Evolutionary conservation across 2,329 filamentous ascomycete species (phyloP).

Genomic region (Arachnopeziza araneosa): DNA sequence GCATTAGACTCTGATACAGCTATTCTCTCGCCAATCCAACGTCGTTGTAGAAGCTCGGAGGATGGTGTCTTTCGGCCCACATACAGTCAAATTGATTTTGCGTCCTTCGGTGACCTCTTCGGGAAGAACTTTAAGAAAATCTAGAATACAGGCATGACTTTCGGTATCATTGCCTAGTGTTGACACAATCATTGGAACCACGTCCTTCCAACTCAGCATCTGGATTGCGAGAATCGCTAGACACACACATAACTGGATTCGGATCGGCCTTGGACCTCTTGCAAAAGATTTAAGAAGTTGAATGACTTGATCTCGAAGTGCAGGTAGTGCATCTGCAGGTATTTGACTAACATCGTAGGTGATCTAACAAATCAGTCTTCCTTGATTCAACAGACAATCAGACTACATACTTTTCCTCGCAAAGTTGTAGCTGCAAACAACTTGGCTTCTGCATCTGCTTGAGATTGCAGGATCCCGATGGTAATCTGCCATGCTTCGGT

Average conservation of each 20-base stretch:
- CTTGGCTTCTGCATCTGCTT: conserved; percentile 76
- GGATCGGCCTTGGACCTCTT: conserved; percentile 73
- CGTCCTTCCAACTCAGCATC: conserved; percentile 93
- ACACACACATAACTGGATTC: conserved; percentile 91
- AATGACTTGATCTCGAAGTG: conserved; percentile 79
- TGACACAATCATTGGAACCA: conserved; percentile 73
- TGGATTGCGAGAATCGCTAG: conserved; percentile 92
- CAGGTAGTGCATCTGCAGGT: conserved; percentile 64
- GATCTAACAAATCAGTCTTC: conserved; percentile 55
- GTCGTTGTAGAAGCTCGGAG: conserved; percentile 32
- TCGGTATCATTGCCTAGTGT: conserved; percentile 70
- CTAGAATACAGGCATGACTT: conserved; percentile 81
- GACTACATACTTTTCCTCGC: conserved; percentile 79
- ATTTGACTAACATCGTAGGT: conserved; percentile 94
- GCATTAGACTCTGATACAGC: conserved; percentile 42
- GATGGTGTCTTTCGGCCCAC: conserved; percentile 52
- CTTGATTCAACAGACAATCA: background rate
- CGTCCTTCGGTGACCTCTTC: conserved; percentile 99
- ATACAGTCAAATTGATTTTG: conserved; percentile 98
- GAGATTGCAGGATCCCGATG: conserved; percentile 78
- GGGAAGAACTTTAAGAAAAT: conserved; percentile 93
- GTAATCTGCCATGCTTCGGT: conserved; percentile 87
- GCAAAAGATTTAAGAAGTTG: conserved; percentile 76
- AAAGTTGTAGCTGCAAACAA: conserved; percentile 95
- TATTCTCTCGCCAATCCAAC: conserved; percentile 31